phyloP scores from a whole-genome alignment of 495 filamentous ascomycete genomes.

The Podospora pseudoanserina region DNA sequence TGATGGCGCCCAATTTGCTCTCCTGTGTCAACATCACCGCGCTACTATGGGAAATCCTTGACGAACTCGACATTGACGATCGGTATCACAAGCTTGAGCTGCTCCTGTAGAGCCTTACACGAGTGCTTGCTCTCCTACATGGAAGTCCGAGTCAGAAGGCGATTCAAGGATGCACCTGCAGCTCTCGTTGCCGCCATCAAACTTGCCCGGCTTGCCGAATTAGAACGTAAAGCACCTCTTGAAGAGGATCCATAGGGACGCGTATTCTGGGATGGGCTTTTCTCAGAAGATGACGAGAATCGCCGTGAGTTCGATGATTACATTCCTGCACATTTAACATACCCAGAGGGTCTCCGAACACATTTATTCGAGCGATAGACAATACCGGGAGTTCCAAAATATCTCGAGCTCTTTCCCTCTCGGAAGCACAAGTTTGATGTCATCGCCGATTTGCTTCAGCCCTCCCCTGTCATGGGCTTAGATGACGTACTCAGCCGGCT shows the following conservation, averaged over 20 bases:
- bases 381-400: background rate
- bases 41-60: background rate
- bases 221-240: background rate
- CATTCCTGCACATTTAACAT: too few species aligned
- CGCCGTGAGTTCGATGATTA: too few species aligned
- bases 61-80: background rate
- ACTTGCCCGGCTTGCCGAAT: background rate
- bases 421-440: background rate
- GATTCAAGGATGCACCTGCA: background rate
- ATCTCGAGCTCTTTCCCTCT: background rate
- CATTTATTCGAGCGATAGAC: background rate
- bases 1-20: background rate
- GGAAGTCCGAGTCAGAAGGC: background rate
- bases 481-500: background rate
- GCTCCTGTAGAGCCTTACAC: background rate
- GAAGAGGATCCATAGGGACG: too few species aligned
- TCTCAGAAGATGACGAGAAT: too few species aligned
- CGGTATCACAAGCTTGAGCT: background rate
- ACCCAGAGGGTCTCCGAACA: background rate
- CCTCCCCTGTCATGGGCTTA: background rate
- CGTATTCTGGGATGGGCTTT: too few species aligned
- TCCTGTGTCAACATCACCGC: background rate
- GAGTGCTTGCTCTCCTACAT: background rate
- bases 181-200: background rate
- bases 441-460: background rate